Base-by-base conservation (phyloP, 1,284 basidiomycete genomes). In the Prillingera fragicola region DNA sequence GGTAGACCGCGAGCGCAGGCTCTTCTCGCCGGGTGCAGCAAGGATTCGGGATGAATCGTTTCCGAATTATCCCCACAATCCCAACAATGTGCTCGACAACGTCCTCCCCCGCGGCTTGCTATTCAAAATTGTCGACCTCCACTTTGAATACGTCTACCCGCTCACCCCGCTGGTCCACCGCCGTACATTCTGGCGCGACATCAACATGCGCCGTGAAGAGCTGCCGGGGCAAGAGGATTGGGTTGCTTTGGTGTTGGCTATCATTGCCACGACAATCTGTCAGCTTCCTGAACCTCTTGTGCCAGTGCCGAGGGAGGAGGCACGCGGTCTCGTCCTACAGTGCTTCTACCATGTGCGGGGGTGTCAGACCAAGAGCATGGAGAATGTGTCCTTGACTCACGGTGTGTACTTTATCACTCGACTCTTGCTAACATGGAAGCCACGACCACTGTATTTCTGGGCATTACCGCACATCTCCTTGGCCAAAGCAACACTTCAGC, bases 141-240 rank as follows among this genome's bases (percentile, higher is more conserved):
- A 87, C 73, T 87, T 88, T 62, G 84, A 87, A 66, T 87, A 85
- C 63, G 85, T 88, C 37, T 86, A 87, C 63, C 85, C 86, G 8
- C 46, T 87, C 36, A 87, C 84, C 10, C 86, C 85, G 8, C 45
- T 52, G 22, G 38, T 60, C 5, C 62, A 60, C 37, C 56, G 57
- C 15, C 84, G 83, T 24, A 85, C 83, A 2, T 88, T 87, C 62
- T 82, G 87, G 80, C 80, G 83, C 21, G 85, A 87, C 68, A 73
- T 89, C 29, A 80, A 82, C 54, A 74, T 80, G 0, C 78, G 78
- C 37, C 71, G 84, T 45, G 86, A 88, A 69, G 84, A 87, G 60
- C 78, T 80, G 12, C 84, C 84, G 14, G 75, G 87, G 17, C 44
- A 56, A 35, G 51, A 48, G 12, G 54, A 56, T 38, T 88, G 88